Evolutionary conservation across 2,329 filamentous ascomycete species (phyloP), one percentile per base, ranked within the genome.

Genomic region (Fulvia fulva): DNA sequence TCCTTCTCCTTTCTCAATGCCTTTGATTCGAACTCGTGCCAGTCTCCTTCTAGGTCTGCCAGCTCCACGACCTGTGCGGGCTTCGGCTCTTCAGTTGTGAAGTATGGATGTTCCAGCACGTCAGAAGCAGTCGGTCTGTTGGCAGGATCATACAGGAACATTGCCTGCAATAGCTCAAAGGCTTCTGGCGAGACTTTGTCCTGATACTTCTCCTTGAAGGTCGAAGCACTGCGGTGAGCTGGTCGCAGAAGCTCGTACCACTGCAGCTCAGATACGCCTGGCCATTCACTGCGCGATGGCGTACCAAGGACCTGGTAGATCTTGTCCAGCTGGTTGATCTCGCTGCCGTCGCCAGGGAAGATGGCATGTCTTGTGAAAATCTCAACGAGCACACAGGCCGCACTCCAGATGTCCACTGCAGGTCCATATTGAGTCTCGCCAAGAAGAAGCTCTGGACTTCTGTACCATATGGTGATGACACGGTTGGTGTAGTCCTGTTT

Each of bases 21-120:
- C 77, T 99, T 99, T 56, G 91, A 96, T 77, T 99, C 94, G 69
- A 97, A 96, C 72, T 99, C 94, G 71, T 99, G 94, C 94, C 94
- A 99, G 68, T 99, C 94, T 22, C 94, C 94, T 67, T 94, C 85
- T 28, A 99, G 82, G 51, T 87, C 80, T 59, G 87, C 86, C 51
- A 99, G 82, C 86, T 96, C 92, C 63, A 87, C 79, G 43, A 91
- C 90, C 70, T 95, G 90, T 68, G 83, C 83, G 22, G 92, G 81
- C 56, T 79, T 74, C 19, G 94, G 93, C 65, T 90, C 86, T 75
- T 99, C 94, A 37, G 81, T 81, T 4, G 83, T 87, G 71, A 99
- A 99, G 77, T 99, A 99, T 1, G 87, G 81, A 73, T 99, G 92
- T 62, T 88, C 83, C 34, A 99, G 81, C 16, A 96, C 88, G 68